A percentile compares a stretch with the other conserved stretches of the same genome.
phyloP scores from a whole-genome alignment of 2,329 filamentous ascomycete species.

The Pyrenochaeta sp. region DNA sequence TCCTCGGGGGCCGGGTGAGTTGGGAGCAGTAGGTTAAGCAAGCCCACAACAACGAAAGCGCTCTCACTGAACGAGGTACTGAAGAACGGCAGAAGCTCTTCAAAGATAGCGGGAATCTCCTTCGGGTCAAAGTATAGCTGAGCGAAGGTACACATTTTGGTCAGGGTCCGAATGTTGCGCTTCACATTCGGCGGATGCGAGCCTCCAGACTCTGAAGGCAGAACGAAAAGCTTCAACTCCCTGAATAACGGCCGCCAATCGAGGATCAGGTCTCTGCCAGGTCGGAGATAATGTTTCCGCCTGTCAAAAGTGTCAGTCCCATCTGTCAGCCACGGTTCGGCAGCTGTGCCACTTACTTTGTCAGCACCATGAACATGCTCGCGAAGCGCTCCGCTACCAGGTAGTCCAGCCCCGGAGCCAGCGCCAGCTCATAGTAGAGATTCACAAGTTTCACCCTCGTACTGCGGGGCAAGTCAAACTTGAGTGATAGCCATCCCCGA shows the following conservation, averaged over 20 bases:
- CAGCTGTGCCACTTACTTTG: slow-evolving; percentile 71
- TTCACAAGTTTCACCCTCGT: slow-evolving; percentile 84
- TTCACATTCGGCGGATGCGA: slow-evolving; percentile 70
- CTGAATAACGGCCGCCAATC: slow-evolving; percentile 95
- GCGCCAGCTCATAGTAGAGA: slow-evolving; percentile 91
- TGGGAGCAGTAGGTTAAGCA: slow-evolving; percentile 87
- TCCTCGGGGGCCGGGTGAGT: slow-evolving; percentile 79
- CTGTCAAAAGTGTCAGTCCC: slow-evolving; percentile 58
- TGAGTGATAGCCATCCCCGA: slow-evolving; percentile 91
- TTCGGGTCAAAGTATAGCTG: slow-evolving; percentile 92
- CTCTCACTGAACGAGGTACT: slow-evolving; percentile 92
- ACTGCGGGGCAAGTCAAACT: slow-evolving; percentile 92
- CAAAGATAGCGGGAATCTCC: slow-evolving; percentile 76
- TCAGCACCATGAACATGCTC: slow-evolving; percentile 94
- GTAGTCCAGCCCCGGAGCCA: slow-evolving; percentile 88
- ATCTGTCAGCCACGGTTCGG: not conserved
- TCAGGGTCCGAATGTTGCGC: slow-evolving; percentile 75
- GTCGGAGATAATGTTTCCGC: slow-evolving; percentile 94
- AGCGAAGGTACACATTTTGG: slow-evolving; percentile 88
- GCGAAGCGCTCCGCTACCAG: slow-evolving; percentile 87
- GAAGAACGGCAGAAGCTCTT: slow-evolving; percentile 70
- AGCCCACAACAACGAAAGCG: slow-evolving; percentile 89
- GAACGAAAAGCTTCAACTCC: slow-evolving; percentile 87
- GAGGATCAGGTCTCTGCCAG: slow-evolving; percentile 85
- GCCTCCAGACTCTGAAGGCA: slow-evolving; percentile 80